Evolutionary conservation across 805 yeast genomes (phyloP), one percentile per base, ranked within the genome.

Genomic region (Wickerhamiella vanderwaltii): DNA sequence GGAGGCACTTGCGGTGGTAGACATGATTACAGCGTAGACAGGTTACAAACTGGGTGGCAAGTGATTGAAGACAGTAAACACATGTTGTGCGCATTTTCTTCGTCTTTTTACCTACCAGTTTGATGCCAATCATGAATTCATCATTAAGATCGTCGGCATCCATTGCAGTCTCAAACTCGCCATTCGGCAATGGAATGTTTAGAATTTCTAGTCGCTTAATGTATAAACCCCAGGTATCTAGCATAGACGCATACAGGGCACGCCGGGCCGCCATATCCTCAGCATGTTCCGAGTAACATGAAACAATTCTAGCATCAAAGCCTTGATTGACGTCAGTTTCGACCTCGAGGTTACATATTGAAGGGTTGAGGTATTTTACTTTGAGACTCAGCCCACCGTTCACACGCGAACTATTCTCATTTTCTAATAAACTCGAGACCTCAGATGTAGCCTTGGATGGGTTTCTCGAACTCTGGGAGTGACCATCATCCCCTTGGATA

Each of bases 141-240:
- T 40, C 34, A 9, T 17, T 29, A 12, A 23, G 20, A 9, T 22
- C 29, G n/a, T 28, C 18, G n/a, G n/a, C n/a, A 15, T 34, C 18
- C 29, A 23, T 35, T 15, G 30, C 29, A 16, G 29, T 16, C 30
- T 35, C 39, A 18, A 24, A 24, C 15, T 24, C 39, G 11, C 29
- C 12, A 9, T 16, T 16, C 4, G 39, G 39, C 9, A 25, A 25
- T 12, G 39, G 29, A 15, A 25, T 17, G 18, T 87, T 85, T 43
- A 84, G 57, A 9, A 87, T 71, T 52, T 87, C 87, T 22, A 83
- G 75, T 32, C 95, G 61, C 48, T 78, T 74, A n/a, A 81, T 69
- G 0, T 86, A 81, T 15, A 86, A 65, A 0, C 91, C 93, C 96
- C 96, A 88, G 25, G 71, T 59, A 52, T 72, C 82, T 11, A 87